Percentiles rank a stretch among this genome's conserved stretches.
phyloP scores from a whole-genome alignment of 1,139 yeast species.

The Scheffersomyces segobiensis region DNA sequence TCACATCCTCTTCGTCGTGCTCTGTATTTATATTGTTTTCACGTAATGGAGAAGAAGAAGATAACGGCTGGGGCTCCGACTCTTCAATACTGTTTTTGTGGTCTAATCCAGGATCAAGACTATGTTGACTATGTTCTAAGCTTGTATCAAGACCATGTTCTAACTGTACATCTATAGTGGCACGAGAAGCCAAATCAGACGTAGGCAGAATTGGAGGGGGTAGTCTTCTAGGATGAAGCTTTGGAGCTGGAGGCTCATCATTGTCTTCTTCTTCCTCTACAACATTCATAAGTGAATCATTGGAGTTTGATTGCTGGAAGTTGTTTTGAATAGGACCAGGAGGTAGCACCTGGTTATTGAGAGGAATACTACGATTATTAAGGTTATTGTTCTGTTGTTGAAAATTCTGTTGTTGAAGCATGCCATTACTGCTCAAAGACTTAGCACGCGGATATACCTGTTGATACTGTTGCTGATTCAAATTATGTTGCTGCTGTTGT shows the following conservation, averaged over 20 bases:
- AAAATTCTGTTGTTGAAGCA: not conserved
- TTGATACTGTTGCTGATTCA: not conserved
- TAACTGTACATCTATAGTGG: not conserved
- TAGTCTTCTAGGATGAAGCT: slow-evolving; percentile 1
- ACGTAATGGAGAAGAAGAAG: not conserved
- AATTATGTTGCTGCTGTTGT: not conserved
- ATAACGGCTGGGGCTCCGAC: not conserved
- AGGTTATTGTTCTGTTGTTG: not conserved
- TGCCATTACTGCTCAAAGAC: slow-evolving; percentile 12
- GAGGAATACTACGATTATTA: not conserved
- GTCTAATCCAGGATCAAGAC: not conserved
- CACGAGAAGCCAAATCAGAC: not conserved
- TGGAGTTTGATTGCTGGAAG: slow-evolving; percentile 22
- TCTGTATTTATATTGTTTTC: not conserved
- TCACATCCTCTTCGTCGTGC: slow-evolving; percentile 28
- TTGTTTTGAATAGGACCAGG: not conserved
- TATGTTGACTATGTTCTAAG: not conserved
- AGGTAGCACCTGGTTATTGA: not conserved
- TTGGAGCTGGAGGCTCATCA: slow-evolving; percentile 3
- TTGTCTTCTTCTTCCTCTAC: slow-evolving; percentile 42
- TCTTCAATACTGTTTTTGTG: not conserved
- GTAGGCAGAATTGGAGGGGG: slow-evolving; percentile 2
- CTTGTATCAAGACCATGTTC: not conserved
- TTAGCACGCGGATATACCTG: slow-evolving; percentile 10
- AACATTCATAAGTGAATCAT: slow-evolving; percentile 43